Percentiles rank a stretch among this genome's conserved stretches.
Evolutionary conservation across 2,329 filamentous ascomycete species (phyloP).

Genomic region (Chalaropsis ovoidea): DNA sequence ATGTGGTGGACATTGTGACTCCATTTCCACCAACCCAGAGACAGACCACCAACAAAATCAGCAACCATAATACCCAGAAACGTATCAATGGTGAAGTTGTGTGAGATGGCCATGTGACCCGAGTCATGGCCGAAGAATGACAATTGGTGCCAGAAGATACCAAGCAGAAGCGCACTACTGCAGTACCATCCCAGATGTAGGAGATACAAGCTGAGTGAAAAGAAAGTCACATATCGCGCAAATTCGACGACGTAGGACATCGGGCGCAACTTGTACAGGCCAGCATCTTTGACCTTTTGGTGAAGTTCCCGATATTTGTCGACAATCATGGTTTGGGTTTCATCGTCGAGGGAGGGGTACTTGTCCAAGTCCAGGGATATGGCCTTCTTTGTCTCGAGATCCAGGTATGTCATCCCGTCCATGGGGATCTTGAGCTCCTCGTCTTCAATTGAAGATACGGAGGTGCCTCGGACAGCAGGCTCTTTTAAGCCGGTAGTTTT

Average conservation of each 20-base stretch:
- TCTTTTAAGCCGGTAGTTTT: conserved; percentile 15
- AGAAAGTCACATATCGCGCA: conserved; percentile 57
- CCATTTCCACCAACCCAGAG: conserved; percentile 92
- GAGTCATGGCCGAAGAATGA: conserved; percentile 92
- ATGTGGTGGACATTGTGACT: conserved; percentile 97
- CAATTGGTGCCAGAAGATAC: conserved; percentile 85
- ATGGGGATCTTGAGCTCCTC: conserved; percentile 38
- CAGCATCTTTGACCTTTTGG: conserved; percentile 58
- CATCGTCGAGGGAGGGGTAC: conserved; percentile 67
- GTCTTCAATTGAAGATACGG: conserved; percentile 29
- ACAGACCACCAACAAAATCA: conserved; percentile 80
- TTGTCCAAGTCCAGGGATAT: conserved; percentile 63
- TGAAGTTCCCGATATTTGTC: conserved; percentile 72
- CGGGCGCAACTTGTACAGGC: conserved; percentile 79
- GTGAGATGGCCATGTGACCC: conserved; percentile 94
- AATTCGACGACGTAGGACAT: conserved; percentile 65
- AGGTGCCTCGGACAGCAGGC: conserved; percentile 4
- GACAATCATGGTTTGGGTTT: conserved; percentile 65
- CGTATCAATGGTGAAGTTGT: conserved; percentile 72
- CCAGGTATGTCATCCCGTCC: conserved; percentile 55
- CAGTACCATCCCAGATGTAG: conserved; percentile 57
- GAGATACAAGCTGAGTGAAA: conserved; percentile 50
- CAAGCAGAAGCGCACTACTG: conserved; percentile 63
- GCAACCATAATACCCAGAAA: conserved; percentile 83
- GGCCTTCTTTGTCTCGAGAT: conserved; percentile 62